These are phyloP conservation scores for Mucor piriformis DNA, from an alignment of 371 early-diverging fungal genomes.

Conservation along the genomic window DNA sequence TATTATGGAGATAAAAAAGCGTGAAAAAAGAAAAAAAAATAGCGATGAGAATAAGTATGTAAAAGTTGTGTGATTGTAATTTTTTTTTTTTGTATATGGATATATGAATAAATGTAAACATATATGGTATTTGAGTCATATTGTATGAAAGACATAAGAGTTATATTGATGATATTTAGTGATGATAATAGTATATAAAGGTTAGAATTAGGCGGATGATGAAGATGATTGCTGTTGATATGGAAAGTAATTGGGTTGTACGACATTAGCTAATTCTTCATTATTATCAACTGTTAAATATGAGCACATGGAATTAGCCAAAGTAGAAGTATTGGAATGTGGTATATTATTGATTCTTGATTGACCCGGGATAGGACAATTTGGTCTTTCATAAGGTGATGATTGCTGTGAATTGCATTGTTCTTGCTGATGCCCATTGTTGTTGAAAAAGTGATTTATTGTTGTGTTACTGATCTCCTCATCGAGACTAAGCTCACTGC, in stretches of 20 bases:
- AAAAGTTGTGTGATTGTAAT: background rate
- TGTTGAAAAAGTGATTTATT: background rate
- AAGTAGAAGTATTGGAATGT: constrained; percentile 15
- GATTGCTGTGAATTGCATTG: background rate
- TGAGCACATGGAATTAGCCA: constrained; percentile 18
- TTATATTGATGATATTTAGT: background rate
- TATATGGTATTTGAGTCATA: constrained; percentile 2
- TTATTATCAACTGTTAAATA: constrained; percentile 15
- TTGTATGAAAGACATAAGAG: background rate
- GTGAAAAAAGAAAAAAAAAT: no score
- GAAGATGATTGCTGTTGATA: background rate
- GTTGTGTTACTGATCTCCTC: background rate
- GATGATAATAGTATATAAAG: no score
- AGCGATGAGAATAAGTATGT: no score
- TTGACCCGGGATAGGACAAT: constrained; percentile 16
- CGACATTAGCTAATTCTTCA: background rate
- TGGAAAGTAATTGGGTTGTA: background rate
- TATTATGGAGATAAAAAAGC: background rate
- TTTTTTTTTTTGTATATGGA: background rate
- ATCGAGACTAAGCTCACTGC: constrained; percentile 9
- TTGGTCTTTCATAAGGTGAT: constrained; percentile 15
- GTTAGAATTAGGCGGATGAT: background rate
- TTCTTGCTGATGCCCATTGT: background rate
- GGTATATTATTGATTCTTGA: background rate
- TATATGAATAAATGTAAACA: constrained; percentile 5